Evolutionary conservation across 2,329 filamentous ascomycete genomes (phyloP).

Genomic region (Calonectria honghensis): DNA sequence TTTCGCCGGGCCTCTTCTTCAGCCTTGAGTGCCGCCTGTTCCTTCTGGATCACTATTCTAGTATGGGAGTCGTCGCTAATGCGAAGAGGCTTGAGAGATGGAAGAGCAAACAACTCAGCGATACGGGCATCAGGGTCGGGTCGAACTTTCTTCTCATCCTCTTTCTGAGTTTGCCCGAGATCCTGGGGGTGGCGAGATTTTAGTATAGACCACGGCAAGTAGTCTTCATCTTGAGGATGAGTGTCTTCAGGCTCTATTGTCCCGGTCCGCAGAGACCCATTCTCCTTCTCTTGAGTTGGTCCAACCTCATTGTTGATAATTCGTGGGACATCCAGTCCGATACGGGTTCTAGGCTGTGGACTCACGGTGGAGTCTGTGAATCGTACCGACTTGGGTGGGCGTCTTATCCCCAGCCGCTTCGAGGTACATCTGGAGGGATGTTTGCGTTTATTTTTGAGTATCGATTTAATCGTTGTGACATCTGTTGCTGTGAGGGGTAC

Average conservation of each 20-base stretch:
- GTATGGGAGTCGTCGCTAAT: conserved; percentile 57
- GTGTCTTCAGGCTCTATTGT: conserved; percentile 16
- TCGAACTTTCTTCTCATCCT: conserved; percentile 35
- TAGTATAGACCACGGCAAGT: not conserved
- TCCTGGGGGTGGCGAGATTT: conserved; percentile 9
- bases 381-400: conserved; percentile 55
- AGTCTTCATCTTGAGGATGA: not conserved
- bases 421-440: conserved; percentile 45
- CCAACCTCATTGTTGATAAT: conserved; percentile 27
- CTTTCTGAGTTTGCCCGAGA: not conserved
- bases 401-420: conserved; percentile 52
- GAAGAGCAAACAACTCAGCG: conserved; percentile 52
- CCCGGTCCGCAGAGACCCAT: not conserved
- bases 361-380: conserved; percentile 55
- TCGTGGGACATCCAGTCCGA: conserved; percentile 54
- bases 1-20: conserved; percentile 54
- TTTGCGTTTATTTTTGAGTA: conserved; percentile 55
- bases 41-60: conserved; percentile 51
- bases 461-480: conserved; percentile 52
- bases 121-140: conserved; percentile 49
- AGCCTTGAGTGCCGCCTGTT: conserved; percentile 50
- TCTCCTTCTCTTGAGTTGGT: conserved; percentile 6
- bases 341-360: conserved; percentile 53
- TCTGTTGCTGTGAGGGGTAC: conserved; percentile 46
- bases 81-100: conserved; percentile 51